Base-by-base conservation (phyloP, 148 eudicot genomes). In the Arbutus unedo region DNA sequence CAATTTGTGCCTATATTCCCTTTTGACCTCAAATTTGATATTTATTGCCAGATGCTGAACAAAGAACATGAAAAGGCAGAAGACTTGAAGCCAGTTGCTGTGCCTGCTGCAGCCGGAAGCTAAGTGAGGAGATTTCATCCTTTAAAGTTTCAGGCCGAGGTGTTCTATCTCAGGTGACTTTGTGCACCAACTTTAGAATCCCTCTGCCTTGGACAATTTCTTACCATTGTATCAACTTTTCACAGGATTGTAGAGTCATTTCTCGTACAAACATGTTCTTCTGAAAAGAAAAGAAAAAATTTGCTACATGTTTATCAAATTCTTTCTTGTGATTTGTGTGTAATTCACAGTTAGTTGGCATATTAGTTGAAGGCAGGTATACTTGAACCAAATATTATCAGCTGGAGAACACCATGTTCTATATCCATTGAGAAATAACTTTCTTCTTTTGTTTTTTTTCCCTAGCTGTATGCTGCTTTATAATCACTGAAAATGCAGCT, bases 61-160 rank as follows among this genome's bases (percentile, higher is more conserved):
- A 91, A 91, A 86, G 93, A 91, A 84, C 93, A 91, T 51, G 92
- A 91, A 74, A 91, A 90, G 83, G 91, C 91, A 2, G 93, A 91
- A 84, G 93, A 88, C 86, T 88, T 89, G 9, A 91, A 87, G 76
- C 81, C 85, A 55, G 77, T 78, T 38, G 78, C 77, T 55, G 78
- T 83, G 78, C 81, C 85, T 78, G 80, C 81, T 15, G 77, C 85
- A 41, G 85, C 85, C 0, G 85, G 85, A 55, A 78, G 85, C 85
- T 83, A 83, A 71, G 81, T 66, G 1, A 19, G 47, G 49, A 49
- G 50, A 14, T 77, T 77, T 41, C 18, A 13, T 10, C 18, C 78
- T 23, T 75, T 48, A 18, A 75, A 21, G 57, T 50, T 48, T 74
- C 77, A 47, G 41, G 38, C 1, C 43, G 57, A 74, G 51, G 54